Evolutionary conservation across 371 early-diverging fungal genomes (phyloP), one percentile per base, ranked within the genome.

Genomic region (Actinomortierella wolfii): DNA sequence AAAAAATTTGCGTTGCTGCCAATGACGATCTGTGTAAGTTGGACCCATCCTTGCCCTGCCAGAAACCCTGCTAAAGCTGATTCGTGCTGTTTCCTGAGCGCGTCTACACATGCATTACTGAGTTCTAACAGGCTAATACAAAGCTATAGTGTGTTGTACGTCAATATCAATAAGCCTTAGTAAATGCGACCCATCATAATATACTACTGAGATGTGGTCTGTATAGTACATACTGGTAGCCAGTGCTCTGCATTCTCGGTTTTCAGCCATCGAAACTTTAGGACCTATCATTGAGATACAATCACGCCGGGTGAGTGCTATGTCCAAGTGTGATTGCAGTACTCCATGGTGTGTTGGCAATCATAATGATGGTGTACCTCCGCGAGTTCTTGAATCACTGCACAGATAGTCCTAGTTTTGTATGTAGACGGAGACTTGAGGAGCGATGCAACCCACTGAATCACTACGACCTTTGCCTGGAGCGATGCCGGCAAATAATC

Each of bases 181-280:
- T 24, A 47, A 24, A 14, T 17, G 8, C 53, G 17, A 51, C 28
- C 6, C 2, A 47, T 3, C 47, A 47, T 8, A 47, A 24, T 8
- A 8, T n/a, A n/a, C n/a, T n/a, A n/a, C n/a, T n/a, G n/a, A n/a
- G n/a, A n/a, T n/a, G n/a, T n/a, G n/a, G n/a, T n/a, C n/a, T n/a
- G n/a, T n/a, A 14, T 1, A 24, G 17, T 46, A 41, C 63, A 25
- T 67, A 73, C 74, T 41, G 57, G 60, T 51, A 67, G 60, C 67
- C 74, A 73, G 29, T 56, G 54, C 42, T 73, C 74, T 17, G 64
- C 44, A 39, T 71, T 58, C n/a, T 62, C 50, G 14, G 64, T 50
- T 11, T 9, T 53, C 15, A 73, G 53, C 24, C 55, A 53, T 21
- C 66, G 57, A 43, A 57, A 64, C 15, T 50, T 50, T 25, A 49